These are phyloP conservation scores for Erysimum cheiranthoides DNA, from an alignment of 345 rosid genomes.

Conservation along the genomic window DNA sequence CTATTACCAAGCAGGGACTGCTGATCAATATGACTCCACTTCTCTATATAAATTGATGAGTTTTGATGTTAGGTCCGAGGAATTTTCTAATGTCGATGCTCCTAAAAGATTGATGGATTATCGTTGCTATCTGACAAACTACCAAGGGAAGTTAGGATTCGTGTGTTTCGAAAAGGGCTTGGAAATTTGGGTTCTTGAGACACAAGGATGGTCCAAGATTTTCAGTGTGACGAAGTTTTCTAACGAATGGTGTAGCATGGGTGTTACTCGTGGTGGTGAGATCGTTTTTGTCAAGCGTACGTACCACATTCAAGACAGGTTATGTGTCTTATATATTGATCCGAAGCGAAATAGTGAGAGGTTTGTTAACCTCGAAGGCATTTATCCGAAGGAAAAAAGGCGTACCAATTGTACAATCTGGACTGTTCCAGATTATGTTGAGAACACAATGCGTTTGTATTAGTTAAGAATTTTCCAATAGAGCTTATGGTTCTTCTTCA, in stretches of 20 bases:
- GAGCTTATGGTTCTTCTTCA: not conserved
- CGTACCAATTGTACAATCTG: not conserved
- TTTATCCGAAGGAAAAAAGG: not conserved
- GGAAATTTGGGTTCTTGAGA: conserved; percentile 10
- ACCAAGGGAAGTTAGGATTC: conserved; percentile 17
- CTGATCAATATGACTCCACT: not conserved
- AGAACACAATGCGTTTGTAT: conserved; percentile 15
- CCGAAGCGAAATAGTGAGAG: not conserved
- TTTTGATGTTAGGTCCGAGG: conserved; percentile 8
- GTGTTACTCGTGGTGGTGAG: conserved; percentile 4
- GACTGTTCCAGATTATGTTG: not conserved
- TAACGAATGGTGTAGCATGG: not conserved
- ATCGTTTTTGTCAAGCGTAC: not conserved
- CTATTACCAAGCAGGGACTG: not conserved
- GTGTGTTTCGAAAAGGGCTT: not conserved
- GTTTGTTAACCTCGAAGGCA: not conserved
- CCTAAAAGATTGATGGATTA: not conserved
- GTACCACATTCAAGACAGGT: not conserved
- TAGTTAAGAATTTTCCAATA: not conserved
- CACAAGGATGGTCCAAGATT: conserved; percentile 9
- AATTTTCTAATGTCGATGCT: not conserved
- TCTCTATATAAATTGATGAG: not conserved
- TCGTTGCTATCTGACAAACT: not conserved
- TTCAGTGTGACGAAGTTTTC: no score
- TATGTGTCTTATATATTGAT: not conserved